A percentile compares a stretch with the other conserved stretches of the same genome.
Evolutionary conservation across 306 rosid genomes (phyloP).

Genomic region (Gillenia trifoliata): DNA sequence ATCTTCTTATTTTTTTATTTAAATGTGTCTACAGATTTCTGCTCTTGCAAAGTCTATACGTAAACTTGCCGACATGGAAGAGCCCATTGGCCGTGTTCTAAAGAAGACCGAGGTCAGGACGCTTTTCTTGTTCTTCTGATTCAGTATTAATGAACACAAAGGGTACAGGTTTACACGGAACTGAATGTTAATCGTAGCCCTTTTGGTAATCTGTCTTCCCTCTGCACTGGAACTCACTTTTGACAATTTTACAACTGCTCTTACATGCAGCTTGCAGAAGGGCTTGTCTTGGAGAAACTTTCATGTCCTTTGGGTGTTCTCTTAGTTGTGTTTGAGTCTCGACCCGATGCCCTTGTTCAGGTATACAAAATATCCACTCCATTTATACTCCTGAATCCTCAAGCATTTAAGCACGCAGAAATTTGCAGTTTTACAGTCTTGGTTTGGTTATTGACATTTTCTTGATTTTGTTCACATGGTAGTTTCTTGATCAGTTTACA

Average conservation of each 20-base stretch:
- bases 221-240: constrained; percentile 6
- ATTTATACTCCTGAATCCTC: background rate
- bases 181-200: background rate
- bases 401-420: background rate
- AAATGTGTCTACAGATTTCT: constrained; percentile 39
- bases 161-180: background rate
- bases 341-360: constrained; percentile 98
- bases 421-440: background rate
- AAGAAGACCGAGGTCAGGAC: constrained; percentile 68
- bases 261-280: constrained; percentile 64
- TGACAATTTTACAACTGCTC: constrained; percentile 23
- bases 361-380: constrained; percentile 28
- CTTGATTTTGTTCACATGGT: background rate
- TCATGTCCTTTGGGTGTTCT: constrained; percentile 85
- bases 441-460: background rate
- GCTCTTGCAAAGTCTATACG: constrained; percentile 70
- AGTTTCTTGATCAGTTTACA: constrained; percentile 15
- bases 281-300: constrained; percentile 63
- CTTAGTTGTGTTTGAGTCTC: constrained; percentile 79
- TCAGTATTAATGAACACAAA: background rate
- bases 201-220: background rate
- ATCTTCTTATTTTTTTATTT: background rate
- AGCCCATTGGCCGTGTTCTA: constrained; percentile 69
- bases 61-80: constrained; percentile 76
- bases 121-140: constrained; percentile 9